A percentile compares a stretch with the other conserved stretches of the same genome.
These are phyloP conservation scores for Penicillium paneum DNA, from an alignment of 2,329 filamentous ascomycete species.

Conservation along the genomic window DNA sequence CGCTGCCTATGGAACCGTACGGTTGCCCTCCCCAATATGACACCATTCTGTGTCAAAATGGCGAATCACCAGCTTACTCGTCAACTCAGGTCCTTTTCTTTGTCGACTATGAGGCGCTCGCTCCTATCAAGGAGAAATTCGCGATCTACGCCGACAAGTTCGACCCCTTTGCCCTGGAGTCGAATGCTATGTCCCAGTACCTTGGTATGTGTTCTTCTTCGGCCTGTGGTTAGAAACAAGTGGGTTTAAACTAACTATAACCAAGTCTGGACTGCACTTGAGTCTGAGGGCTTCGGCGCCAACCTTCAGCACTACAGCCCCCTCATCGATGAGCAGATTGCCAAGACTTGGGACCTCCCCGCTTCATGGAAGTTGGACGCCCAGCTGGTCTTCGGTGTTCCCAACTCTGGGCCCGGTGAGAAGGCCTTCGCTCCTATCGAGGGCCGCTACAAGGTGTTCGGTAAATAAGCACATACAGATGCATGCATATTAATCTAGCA, in stretches of 20 bases:
- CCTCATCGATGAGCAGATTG: conserved; percentile 70
- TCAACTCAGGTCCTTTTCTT: conserved; percentile 67
- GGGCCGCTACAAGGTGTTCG: conserved; percentile 36
- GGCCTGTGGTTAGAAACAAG: background rate
- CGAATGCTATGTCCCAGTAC: conserved; percentile 75
- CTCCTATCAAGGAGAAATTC: conserved; percentile 59
- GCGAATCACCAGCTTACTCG: background rate
- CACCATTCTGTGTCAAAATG: background rate
- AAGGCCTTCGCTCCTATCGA: conserved; percentile 32
- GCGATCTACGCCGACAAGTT: conserved; percentile 76
- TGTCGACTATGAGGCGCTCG: conserved; percentile 66
- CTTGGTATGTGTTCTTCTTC: conserved; percentile 33
- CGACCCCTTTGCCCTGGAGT: conserved; percentile 70
- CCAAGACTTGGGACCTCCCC: conserved; percentile 66
- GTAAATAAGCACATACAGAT: conserved; percentile 25
- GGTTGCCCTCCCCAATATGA: conserved; percentile 29
- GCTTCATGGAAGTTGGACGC: conserved; percentile 71
- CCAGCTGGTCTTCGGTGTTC: conserved; percentile 74
- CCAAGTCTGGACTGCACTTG: conserved; percentile 70
- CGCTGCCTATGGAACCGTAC: conserved; percentile 70
- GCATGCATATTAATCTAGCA: background rate
- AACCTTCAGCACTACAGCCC: conserved; percentile 95
- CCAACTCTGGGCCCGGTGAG: conserved; percentile 22
- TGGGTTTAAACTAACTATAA: conserved; percentile 1
- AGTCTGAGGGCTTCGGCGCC: conserved; percentile 77